Base-by-base conservation (phyloP, 495 filamentous ascomycete species). In the Penicillium manginii region DNA sequence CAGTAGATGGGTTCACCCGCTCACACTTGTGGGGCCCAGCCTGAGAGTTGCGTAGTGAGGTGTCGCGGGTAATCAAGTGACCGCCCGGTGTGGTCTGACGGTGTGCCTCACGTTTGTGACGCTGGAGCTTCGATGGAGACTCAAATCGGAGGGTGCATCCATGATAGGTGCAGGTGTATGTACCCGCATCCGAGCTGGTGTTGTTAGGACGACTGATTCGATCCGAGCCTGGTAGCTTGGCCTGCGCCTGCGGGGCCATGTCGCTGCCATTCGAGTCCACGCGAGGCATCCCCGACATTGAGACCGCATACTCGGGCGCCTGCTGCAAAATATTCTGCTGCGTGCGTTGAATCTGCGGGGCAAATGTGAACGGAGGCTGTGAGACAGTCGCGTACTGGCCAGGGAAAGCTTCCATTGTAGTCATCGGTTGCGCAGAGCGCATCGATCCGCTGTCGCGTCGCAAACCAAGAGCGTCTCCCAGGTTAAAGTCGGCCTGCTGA, bases 81-180 rank as follows among this genome's bases (percentile, higher is more conserved):
- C 76, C 77, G 17, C 74, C 74, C 50, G 81, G 75, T 4, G 75
- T 75, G 1, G 80, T 73, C 62, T 90, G 87, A 32, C 96, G 86
- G 71, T 98, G 94, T 2, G 85, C 90, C 69, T 98, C 96, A 19
- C 92, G 88, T 78, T 96, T 97, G 80, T 98, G 94, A 73, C 92
- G 93, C 71, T 97, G 91, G 22, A 98, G 84, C 69, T 92, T 88
- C 22, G 85, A 81, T 11, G 91, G 89, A 7, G 90, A 89, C 55
- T 96, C 90, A 68, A 98, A 98, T 54, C 94, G 91, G 54, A 85
- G 82, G 0, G 88, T 87, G 70, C 94, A 98, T 48, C 91, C 91
- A 71, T 93, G 91, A 64, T 97, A 96, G 14, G 91, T 96, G 73
- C 96, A 98, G 18, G 91, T 92, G 80, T 97, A 98, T 1, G 91